These are phyloP conservation scores for Leucocoprinus birnbaumii DNA, from an alignment of 768 basidiomycete species.

Conservation along the genomic window DNA sequence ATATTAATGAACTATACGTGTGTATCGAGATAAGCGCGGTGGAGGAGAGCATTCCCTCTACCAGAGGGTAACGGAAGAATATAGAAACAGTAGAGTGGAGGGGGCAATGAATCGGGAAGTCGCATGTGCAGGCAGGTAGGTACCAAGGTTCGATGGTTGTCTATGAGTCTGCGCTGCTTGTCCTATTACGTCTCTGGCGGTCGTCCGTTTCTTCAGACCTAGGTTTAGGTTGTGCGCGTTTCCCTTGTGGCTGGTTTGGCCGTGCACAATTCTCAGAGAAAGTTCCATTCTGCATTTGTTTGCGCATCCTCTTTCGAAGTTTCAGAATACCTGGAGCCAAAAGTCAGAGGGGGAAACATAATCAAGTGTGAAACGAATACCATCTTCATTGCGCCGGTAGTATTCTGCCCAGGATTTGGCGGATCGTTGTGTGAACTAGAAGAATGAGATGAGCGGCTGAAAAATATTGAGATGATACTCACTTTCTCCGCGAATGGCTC, in stretches of 20 bases:
- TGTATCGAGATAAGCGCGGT: constrained; percentile 5
- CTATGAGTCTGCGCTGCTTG: background rate
- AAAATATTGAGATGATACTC: constrained; percentile 13
- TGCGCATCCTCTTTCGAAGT: constrained; percentile 37
- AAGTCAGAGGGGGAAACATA: background rate
- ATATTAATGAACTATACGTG: constrained; percentile 7
- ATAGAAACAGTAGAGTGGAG: background rate
- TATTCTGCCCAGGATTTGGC: constrained; percentile 61
- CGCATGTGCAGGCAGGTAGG: background rate
- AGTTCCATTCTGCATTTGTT: constrained; percentile 17
- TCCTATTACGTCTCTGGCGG: constrained; percentile 22
- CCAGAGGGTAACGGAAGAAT: background rate
- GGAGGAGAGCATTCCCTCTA: constrained; percentile 1
- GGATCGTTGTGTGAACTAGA: constrained; percentile 57
- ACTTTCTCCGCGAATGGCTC: constrained; percentile 50
- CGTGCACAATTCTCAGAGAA: constrained; percentile 25
- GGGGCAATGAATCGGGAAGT: background rate
- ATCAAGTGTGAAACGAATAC: constrained; percentile 26
- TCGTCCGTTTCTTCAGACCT: constrained; percentile 20
- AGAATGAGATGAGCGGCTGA: no score
- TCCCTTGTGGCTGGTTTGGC: constrained; percentile 27
- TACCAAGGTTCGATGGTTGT: background rate
- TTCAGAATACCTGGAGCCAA: constrained; percentile 28
- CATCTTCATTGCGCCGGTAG: constrained; percentile 47
- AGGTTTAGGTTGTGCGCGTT: constrained; percentile 27